These are phyloP conservation scores for Heteromeles arbutifolia DNA, from an alignment of 306 rosid genomes.

Conservation along the genomic window DNA sequence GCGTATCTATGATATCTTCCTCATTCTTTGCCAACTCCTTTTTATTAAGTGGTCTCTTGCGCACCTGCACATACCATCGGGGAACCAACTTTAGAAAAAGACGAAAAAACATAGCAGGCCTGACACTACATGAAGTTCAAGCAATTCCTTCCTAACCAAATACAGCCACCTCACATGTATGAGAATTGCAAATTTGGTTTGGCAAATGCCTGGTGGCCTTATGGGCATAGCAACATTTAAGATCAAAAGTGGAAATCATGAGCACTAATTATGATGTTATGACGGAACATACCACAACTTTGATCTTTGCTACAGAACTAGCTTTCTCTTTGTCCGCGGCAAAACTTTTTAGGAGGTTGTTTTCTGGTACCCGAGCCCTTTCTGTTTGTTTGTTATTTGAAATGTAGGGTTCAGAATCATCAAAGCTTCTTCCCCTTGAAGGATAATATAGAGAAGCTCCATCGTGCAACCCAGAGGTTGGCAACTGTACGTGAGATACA, in stretches of 20 bases:
- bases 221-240: constrained; percentile 9
- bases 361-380: constrained; percentile 63
- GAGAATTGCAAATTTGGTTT: neutral
- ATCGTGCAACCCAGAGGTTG: constrained; percentile 45
- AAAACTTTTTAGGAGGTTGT: constrained; percentile 53
- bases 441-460: constrained; percentile 37
- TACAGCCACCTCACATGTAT: neutral
- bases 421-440: constrained; percentile 62
- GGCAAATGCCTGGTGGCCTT: neutral
- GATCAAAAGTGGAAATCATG: neutral
- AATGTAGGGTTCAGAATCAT: constrained; percentile 67
- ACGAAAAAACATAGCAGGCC: neutral
- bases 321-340: constrained; percentile 86
- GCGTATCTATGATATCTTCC: constrained; percentile 88
- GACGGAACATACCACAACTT: constrained; percentile 87
- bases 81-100: constrained; percentile 7
- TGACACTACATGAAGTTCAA: neutral
- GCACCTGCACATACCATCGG: constrained; percentile 56
- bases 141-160: neutral
- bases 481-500: constrained; percentile 45
- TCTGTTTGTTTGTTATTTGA: constrained; percentile 53
- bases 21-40: constrained; percentile 89
- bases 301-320: constrained; percentile 89
- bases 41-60: constrained; percentile 93
- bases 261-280: neutral